phyloP scores from a whole-genome alignment of 805 yeast genomes.

The Metschnikowia lunata region DNA sequence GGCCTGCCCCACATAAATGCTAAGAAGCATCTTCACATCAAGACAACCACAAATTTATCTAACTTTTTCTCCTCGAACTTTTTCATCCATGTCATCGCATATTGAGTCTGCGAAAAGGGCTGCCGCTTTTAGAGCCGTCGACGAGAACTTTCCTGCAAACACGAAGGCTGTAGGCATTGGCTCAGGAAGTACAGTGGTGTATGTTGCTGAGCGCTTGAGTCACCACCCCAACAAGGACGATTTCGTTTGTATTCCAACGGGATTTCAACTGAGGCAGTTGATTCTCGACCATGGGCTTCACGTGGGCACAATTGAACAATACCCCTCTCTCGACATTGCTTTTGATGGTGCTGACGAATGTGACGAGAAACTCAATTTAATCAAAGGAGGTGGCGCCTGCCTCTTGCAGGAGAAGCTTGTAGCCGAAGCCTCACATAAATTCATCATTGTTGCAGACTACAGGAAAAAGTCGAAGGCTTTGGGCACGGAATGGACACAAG shows the following conservation, averaged over 20 bases:
- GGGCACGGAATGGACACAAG: constrained; percentile 82
- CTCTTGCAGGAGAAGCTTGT: constrained; percentile 93
- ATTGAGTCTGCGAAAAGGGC: constrained; percentile 81
- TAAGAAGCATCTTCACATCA: no score
- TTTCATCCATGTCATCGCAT: constrained; percentile 11
- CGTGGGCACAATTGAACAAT: constrained; percentile 80
- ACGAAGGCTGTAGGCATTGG: constrained; percentile 89
- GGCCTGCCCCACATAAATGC: no score
- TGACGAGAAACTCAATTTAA: constrained; percentile 72
- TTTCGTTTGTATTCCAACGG: constrained; percentile 88
- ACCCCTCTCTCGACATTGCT: constrained; percentile 79
- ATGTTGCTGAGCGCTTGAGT: constrained; percentile 91
- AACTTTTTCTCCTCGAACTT: background rate
- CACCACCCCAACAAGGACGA: constrained; percentile 50
- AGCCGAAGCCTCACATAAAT: constrained; percentile 70
- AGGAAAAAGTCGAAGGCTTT: constrained; percentile 72
- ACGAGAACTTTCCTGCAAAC: constrained; percentile 65
- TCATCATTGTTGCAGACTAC: constrained; percentile 88
- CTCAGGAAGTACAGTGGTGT: constrained; percentile 96
- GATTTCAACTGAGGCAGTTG: constrained; percentile 88
- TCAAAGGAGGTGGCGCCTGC: constrained; percentile 99
- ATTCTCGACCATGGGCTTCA: constrained; percentile 76
- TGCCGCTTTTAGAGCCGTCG: constrained; percentile 92
- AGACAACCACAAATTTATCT: no score
- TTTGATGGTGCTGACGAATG: constrained; percentile 99